Conservation (phyloP, 2,329 filamentous ascomycete species). For the Tolypocladium paradoxum region DNA sequence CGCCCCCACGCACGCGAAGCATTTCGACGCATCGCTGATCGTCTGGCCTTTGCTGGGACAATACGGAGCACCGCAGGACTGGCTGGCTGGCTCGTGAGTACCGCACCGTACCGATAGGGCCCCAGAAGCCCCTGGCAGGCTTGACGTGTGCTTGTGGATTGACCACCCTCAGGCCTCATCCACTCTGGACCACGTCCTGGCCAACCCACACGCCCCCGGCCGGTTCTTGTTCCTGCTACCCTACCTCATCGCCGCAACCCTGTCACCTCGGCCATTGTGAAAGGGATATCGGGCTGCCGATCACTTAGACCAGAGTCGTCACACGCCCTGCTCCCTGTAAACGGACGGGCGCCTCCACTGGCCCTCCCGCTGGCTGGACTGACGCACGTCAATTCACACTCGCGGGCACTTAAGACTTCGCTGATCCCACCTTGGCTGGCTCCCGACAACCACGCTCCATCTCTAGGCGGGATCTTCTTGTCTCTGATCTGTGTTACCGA, state of each 20-base stretch:
- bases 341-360: conserved; percentile 24
- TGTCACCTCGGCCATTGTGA: conserved; percentile 33
- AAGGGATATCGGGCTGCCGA: conserved; percentile 44
- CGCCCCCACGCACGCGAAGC: no score
- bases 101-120: neutral
- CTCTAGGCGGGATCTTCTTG: conserved; percentile 25
- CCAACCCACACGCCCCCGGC: conserved; percentile 9
- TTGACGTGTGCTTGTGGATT: neutral
- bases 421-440: conserved; percentile 40
- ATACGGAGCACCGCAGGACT: neutral
- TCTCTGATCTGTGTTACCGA: conserved; percentile 31
- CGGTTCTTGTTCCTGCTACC: conserved; percentile 24
- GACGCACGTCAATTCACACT: conserved; percentile 28
- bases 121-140: neutral
- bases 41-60: neutral
- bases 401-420: conserved; percentile 46
- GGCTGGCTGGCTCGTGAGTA: neutral
- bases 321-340: conserved; percentile 26
- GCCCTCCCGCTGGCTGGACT: conserved; percentile 26
- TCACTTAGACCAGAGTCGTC: conserved; percentile 42
- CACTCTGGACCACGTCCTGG: conserved; percentile 4
- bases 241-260: conserved; percentile 32
- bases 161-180: neutral
- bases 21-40: neutral
- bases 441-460: conserved; percentile 19